phyloP scores from a whole-genome alignment of 352 stramenopile genomes.

The Globisporangium alternatum region DNA sequence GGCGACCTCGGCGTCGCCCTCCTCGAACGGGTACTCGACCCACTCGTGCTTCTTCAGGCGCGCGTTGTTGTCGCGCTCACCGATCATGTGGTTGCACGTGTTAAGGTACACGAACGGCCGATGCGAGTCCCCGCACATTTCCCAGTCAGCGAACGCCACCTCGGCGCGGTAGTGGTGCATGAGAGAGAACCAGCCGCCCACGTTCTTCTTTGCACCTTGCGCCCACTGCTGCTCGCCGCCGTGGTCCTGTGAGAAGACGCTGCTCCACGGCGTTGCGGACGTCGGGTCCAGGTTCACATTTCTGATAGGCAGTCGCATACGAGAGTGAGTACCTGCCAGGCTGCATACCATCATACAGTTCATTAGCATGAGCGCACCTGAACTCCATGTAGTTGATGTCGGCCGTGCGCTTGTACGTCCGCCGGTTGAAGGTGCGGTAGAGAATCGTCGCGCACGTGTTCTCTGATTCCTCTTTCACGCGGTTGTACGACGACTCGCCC shows the following conservation, averaged over 20 bases:
- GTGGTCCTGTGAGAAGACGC: slow-evolving; percentile 74
- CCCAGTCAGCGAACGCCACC: slow-evolving; percentile 46
- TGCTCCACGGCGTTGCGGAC: slow-evolving; percentile 44
- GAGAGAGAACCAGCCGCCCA: slow-evolving; percentile 86
- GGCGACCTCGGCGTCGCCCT: slow-evolving; percentile 62
- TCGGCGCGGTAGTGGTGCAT: slow-evolving; percentile 86
- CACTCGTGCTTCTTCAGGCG: slow-evolving; percentile 75
- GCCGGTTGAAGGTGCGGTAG: slow-evolving; percentile 84
- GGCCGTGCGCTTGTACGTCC: slow-evolving; percentile 83
- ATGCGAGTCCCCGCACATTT: slow-evolving; percentile 31
- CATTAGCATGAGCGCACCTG: slow-evolving; percentile 28
- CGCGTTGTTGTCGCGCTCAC: slow-evolving; percentile 80
- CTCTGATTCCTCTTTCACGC: slow-evolving; percentile 58
- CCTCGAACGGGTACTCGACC: slow-evolving; percentile 79
- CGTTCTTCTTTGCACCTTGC: slow-evolving; percentile 79
- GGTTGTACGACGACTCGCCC: slow-evolving; percentile 85
- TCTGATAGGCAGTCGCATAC: slow-evolving; percentile 16
- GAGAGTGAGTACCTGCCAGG: background rate
- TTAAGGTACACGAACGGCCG: slow-evolving; percentile 83
- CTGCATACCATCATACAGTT: background rate
- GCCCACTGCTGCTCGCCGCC: slow-evolving; percentile 75
- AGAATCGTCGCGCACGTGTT: slow-evolving; percentile 76
- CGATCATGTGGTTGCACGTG: slow-evolving; percentile 90
- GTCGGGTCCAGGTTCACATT: slow-evolving; percentile 59
- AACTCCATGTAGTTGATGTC: slow-evolving; percentile 91